Evolutionary conservation across 768 basidiomycete genomes (phyloP).

Genomic region (Antrodiella citrinella): DNA sequence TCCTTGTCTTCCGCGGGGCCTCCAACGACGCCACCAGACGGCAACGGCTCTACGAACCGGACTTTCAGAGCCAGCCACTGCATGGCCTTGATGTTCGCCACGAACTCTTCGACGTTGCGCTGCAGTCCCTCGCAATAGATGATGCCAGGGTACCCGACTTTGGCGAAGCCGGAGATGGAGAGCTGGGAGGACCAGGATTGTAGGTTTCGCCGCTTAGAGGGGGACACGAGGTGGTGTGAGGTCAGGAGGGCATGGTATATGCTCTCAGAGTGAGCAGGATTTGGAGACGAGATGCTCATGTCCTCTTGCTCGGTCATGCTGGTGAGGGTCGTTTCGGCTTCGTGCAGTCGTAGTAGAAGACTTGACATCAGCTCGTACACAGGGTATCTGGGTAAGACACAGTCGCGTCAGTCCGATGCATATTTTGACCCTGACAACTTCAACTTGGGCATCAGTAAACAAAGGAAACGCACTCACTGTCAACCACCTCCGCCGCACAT

Average conservation of each 20-base stretch:
- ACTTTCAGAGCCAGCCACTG: conserved; percentile 69
- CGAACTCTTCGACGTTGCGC: conserved; percentile 52
- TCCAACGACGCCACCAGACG: too few species aligned
- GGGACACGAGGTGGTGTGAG: conserved; percentile 65
- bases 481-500: conserved; percentile 27
- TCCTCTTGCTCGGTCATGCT: background rate
- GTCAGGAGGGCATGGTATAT: conserved; percentile 57
- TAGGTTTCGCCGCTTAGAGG: conserved; percentile 51
- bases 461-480: conserved; percentile 21
- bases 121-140: conserved; percentile 60
- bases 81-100: conserved; percentile 61
- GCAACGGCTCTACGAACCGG: conserved; percentile 47
- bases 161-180: conserved; percentile 55
- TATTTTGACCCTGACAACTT: too few species aligned
- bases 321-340: conserved; percentile 17
- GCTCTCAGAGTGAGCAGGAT: conserved; percentile 3
- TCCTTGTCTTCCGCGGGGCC: background rate
- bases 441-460: background rate
- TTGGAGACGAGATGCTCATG: background rate
- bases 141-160: conserved; percentile 68
- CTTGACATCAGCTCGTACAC: conserved; percentile 51
- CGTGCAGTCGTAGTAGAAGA: conserved; percentile 48
- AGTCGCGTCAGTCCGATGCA: too few species aligned
- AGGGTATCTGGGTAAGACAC: conserved; percentile 39
- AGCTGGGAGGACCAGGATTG: conserved; percentile 50